Evolutionary conservation across 2,329 filamentous ascomycete species (phyloP).

Genomic region (Aspergillus thermomutatus): DNA sequence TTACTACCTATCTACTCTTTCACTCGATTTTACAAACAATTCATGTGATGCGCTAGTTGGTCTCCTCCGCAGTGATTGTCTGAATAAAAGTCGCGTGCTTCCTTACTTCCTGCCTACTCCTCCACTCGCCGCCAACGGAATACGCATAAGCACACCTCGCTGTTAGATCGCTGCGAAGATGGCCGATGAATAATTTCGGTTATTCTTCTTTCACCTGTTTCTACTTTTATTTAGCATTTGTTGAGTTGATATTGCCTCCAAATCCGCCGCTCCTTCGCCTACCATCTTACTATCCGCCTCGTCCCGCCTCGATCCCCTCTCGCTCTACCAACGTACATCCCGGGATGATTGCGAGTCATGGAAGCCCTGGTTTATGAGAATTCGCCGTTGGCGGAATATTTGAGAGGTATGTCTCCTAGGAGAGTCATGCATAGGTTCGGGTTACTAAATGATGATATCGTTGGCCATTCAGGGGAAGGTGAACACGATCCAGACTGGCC

Average conservation of each 20-base stretch:
- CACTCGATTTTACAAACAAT: background rate
- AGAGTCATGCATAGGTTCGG: background rate
- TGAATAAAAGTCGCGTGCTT: background rate
- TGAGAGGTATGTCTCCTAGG: conserved; percentile 65
- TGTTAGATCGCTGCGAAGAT: conserved; percentile 12
- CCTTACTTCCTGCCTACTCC: background rate
- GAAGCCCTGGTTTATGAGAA: conserved; percentile 84
- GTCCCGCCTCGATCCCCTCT: conserved; percentile 3
- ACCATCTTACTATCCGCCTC: conserved; percentile 4
- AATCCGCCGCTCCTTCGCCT: background rate
- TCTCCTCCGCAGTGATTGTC: background rate
- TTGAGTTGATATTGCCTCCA: background rate
- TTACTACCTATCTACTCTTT: background rate
- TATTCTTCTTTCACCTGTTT: background rate
- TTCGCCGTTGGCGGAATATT: conserved; percentile 82
- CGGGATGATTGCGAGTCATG: conserved; percentile 55
- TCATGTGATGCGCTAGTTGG: background rate
- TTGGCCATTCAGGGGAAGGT: conserved; percentile 41
- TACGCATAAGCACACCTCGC: conserved; percentile 1
- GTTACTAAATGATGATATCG: conserved; percentile 5
- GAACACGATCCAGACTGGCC: conserved; percentile 41
- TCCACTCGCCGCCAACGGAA: background rate
- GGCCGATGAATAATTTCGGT: conserved; percentile 10
- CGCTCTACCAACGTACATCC: conserved; percentile 3
- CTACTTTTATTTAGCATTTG: background rate